Evolutionary conservation across 768 basidiomycete species (phyloP).

Genomic region (Candolleomyces eurysporus): DNA sequence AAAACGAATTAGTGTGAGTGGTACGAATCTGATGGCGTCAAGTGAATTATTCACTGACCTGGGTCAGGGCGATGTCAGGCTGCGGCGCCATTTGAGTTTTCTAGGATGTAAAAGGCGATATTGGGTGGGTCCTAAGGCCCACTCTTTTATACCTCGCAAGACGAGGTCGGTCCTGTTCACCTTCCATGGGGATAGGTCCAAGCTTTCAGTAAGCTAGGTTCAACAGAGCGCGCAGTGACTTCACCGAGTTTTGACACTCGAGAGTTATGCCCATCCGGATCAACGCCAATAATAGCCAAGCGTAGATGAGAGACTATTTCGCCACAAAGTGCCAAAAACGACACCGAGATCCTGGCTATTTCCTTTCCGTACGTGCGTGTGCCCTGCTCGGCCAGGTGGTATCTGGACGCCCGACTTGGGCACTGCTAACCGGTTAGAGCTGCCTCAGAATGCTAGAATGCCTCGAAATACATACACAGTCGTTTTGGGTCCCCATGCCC

Average conservation of each 20-base stretch:
- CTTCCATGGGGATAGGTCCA: not conserved
- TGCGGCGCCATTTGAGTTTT: slow-evolving; percentile 2
- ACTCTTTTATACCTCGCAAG: not conserved
- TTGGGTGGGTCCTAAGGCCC: not conserved
- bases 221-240: not conserved
- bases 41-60: not conserved
- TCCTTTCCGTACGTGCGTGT: too few species aligned
- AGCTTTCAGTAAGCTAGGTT: not conserved
- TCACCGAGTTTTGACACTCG: not conserved
- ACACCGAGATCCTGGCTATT: too few species aligned
- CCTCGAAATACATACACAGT: too few species aligned
- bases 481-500: too few species aligned
- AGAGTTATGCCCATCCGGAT: not conserved
- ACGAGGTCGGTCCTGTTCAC: not conserved
- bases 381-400: too few species aligned
- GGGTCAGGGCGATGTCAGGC: not conserved
- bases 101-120: not conserved
- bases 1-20: not conserved
- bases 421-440: too few species aligned
- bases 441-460: too few species aligned
- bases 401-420: too few species aligned
- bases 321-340: too few species aligned
- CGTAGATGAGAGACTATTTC: too few species aligned
- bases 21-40: not conserved
- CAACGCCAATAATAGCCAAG: too few species aligned